Evolutionary conservation across 2,329 filamentous ascomycete species (phyloP), one percentile per base, ranked within the genome.

Genomic region (Apiospora koreana): DNA sequence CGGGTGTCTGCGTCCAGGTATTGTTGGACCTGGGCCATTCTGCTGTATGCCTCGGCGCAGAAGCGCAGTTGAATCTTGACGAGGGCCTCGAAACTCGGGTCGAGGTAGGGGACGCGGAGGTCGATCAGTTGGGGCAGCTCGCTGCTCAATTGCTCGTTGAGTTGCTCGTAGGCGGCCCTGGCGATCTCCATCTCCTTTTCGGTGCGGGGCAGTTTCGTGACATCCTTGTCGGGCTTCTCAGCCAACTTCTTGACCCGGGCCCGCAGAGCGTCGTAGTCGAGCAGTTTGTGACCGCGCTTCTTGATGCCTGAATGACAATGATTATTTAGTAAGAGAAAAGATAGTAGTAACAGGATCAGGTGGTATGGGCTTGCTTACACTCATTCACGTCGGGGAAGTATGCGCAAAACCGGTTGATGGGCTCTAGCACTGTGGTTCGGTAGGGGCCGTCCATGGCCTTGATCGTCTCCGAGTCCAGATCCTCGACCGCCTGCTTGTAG

Each of bases 331-430:
- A 21, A 0, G 2, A 35, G 10, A 70, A 80, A 65, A 80, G 74
- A 46, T 25, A 58, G 35, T 21, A 35, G 21, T 28, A 7, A 18
- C n/a, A 3, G 28, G 46, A 45, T 18, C 25, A 42, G 28, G 12
- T 1, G 38, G 14, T 23, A 18, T 38, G 10, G 18, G 38, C 25
- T 9, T 16, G 79, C 89, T 69, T 83, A 92, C 95, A 98, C 85
- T 98, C 94, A 83, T 99, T 99, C 79, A 99, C 95, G 81, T 99
- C 96, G 43, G 96, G 95, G 82, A 99, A 99, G 85, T 99, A 99
- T 75, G 94, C 94, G 85, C 95, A 98, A 86, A 98, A 99, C 74
- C 95, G 90, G 73, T 92, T 92, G 80, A 99, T 99, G 54, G 96
- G 96, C 76, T 99, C 96, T 65, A 99, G 88, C 38, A 99, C 96